Conservation (phyloP, 2,329 filamentous ascomycete genomes). For the Diaporthe helianthi region DNA sequence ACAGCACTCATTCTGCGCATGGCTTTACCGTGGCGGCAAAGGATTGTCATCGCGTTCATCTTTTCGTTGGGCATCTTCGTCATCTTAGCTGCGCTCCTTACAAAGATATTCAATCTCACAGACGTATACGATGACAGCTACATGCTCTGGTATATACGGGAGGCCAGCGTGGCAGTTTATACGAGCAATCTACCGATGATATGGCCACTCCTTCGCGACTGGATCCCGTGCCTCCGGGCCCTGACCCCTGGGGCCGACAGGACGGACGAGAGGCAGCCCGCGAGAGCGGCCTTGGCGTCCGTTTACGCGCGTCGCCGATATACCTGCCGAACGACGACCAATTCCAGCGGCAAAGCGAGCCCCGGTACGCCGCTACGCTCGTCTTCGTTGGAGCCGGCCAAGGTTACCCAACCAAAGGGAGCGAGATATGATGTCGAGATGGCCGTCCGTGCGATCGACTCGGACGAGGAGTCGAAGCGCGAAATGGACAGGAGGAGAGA, state of each 20-base stretch:
- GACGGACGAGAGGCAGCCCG: neutral
- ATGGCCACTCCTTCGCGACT: conserved; percentile 55
- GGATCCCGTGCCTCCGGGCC: conserved; percentile 16
- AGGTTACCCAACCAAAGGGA: neutral
- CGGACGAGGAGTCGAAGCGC: neutral
- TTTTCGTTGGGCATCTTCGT: conserved; percentile 60
- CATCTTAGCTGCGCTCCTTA: conserved; percentile 50
- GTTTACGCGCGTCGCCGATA: neutral
- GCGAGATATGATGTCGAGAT: neutral
- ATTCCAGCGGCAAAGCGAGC: neutral
- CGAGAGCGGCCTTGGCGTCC: neutral
- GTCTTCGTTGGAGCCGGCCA: neutral
- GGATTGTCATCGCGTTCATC: conserved; percentile 52
- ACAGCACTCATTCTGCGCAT: conserved; percentile 50
- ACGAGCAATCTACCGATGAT: conserved; percentile 61
- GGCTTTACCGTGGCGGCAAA: conserved; percentile 51
- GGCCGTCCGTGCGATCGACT: neutral
- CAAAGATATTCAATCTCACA: conserved; percentile 54
- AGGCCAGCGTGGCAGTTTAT: conserved; percentile 59
- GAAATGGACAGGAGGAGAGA: neutral
- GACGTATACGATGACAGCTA: conserved; percentile 43
- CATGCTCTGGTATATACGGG: conserved; percentile 60
- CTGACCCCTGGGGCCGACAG: neutral
- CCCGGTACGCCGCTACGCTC: conserved; percentile 5
- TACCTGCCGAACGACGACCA: neutral